Evolutionary conservation across 169 alveolate species (phyloP).

Genomic region (Cardiosporidium cionae): DNA sequence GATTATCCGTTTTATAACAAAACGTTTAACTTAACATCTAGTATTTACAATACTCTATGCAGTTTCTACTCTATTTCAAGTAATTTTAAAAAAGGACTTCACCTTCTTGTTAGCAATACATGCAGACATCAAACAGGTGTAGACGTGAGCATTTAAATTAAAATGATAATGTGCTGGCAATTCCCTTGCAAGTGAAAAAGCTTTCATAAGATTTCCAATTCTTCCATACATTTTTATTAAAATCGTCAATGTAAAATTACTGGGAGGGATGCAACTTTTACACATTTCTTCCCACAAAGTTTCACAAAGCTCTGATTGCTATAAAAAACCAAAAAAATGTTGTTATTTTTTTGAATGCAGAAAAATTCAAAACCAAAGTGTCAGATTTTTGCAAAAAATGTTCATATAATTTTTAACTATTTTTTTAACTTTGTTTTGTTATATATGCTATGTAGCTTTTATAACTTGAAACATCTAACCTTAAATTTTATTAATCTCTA

Average conservation of each 20-base stretch:
- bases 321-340: background rate
- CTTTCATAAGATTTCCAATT: slow-evolving; percentile 61
- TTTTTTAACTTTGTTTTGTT: no score
- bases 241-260: slow-evolving; percentile 68
- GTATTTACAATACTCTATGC: background rate
- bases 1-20: background rate
- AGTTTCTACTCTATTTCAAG: background rate
- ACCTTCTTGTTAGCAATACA: slow-evolving; percentile 62
- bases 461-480: no score
- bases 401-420: background rate
- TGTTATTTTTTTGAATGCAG: background rate
- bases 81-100: background rate
- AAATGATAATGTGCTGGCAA: slow-evolving; percentile 52
- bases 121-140: slow-evolving; percentile 72
- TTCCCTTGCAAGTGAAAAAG: slow-evolving; percentile 54
- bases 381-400: background rate
- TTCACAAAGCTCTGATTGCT: slow-evolving; percentile 55
- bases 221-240: slow-evolving; percentile 68
- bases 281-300: slow-evolving; percentile 68
- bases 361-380: background rate
- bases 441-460: no score
- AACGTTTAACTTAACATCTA: background rate
- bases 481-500: no score
- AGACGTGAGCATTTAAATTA: slow-evolving; percentile 61
- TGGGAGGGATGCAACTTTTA: slow-evolving; percentile 54